Conservation (phyloP, 495 filamentous ascomycete species). For the Penicillium waksmanii region DNA sequence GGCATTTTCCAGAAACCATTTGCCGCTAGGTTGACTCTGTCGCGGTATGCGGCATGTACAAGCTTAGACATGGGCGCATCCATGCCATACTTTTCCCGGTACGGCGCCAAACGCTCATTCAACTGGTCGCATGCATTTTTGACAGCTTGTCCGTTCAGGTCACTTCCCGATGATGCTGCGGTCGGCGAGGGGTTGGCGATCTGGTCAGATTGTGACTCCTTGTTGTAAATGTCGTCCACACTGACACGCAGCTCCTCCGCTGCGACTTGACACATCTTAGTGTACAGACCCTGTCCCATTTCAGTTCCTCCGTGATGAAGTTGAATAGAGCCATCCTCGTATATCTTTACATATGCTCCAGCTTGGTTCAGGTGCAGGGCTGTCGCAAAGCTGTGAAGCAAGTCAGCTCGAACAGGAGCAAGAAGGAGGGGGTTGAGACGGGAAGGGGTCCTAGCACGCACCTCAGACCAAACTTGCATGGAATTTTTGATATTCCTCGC, state of each 20-base stretch:
- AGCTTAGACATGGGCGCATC: constrained; percentile 1
- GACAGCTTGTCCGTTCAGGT: constrained; percentile 1
- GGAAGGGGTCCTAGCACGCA: background rate
- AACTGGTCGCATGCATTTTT: constrained; percentile 5
- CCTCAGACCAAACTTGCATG: constrained; percentile 1
- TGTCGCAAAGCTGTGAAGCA: background rate
- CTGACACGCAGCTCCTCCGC: background rate
- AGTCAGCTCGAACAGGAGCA: background rate
- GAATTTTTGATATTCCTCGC: background rate
- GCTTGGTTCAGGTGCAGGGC: background rate
- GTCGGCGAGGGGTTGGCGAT: constrained; percentile 4
- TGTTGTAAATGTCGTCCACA: background rate
- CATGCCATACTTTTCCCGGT: background rate
- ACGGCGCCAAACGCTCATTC: constrained; percentile 1
- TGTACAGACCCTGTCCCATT: background rate
- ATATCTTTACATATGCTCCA: constrained; percentile 2
- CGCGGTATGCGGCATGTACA: constrained; percentile 1
- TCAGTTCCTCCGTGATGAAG: constrained; percentile 1
- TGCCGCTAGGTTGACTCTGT: background rate
- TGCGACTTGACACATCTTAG: background rate
- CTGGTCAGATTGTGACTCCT: constrained; percentile 3
- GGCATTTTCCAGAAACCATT: constrained; percentile 2
- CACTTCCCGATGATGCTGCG: background rate
- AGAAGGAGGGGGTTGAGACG: background rate
- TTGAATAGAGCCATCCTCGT: background rate